Base-by-base conservation (phyloP, 2,329 filamentous ascomycete species). In the Cladosporium austrohemisphaericum region DNA sequence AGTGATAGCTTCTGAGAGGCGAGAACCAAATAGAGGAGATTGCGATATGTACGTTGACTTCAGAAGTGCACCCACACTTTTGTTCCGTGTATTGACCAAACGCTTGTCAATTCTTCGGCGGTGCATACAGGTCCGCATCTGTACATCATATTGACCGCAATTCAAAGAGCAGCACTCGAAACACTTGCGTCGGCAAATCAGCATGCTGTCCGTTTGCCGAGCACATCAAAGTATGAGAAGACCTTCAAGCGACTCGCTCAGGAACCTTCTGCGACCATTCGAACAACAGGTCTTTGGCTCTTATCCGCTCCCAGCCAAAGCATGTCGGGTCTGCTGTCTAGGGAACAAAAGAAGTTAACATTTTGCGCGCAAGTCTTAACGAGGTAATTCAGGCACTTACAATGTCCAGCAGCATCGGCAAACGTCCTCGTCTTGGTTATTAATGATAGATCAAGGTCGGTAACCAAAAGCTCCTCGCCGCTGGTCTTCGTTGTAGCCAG, bases 401-500 rank as follows among this genome's bases (percentile, higher is more conserved):
- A 78, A 62, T 79, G 76, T 0, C 76, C 76, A 29, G 66, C 61
- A 6, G 67, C 66, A 56, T 79, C 76, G 1, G 72, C 55, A 50
- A 76, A 75, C 5, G 64, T 64, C 53, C 66, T 73, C 9, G 68
- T 64, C 45, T 65, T 47, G 4, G 43, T 47, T n/a, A 47, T 66
- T 8, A 71, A 58, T 2, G 74, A 63, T 31, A 67, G 61, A 40
- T 67, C 66, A 43, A 81, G 59, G 29, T 79, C 72, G 26, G 38
- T 80, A 57, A 50, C 80, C 75, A 0, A 76, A 76, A 49, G 32
- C 20, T 70, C 74, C 22, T 62, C 50, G 6, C 80, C 49, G 9
- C 80, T 71, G 4, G 72, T 70, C 55, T 81, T 78, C 19, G 68
- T 65, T 0, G 66, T 66, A 3, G 68, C 71, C 33, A 79, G 55